phyloP scores from a whole-genome alignment of 2,329 filamentous ascomycete genomes.

The Coleophoma crateriformis region DNA sequence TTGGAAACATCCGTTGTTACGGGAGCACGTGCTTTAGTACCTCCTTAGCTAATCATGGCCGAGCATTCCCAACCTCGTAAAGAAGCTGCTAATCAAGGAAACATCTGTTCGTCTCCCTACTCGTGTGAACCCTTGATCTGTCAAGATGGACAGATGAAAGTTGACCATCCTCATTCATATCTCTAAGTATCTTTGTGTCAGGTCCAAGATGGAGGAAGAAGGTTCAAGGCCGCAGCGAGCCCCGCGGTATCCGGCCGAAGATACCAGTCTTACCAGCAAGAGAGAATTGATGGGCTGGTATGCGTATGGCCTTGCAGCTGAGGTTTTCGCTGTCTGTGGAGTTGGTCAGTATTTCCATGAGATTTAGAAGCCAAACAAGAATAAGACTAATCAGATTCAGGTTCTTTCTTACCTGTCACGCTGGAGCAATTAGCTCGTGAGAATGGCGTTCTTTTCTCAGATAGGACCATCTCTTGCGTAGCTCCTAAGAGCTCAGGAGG shows the following conservation, averaged over 20 bases:
- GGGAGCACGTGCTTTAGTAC: too few species aligned
- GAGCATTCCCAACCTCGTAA: too few species aligned
- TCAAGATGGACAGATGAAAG: too few species aligned
- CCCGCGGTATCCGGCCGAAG: conserved; percentile 71
- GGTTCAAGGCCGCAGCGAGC: conserved; percentile 48
- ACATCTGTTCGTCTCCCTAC: too few species aligned
- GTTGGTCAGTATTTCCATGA: conserved; percentile 50
- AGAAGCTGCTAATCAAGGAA: too few species aligned
- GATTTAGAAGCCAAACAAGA: too few species aligned
- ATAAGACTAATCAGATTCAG: conserved; percentile 33
- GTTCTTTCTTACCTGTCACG: conserved; percentile 89
- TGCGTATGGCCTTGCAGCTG: conserved; percentile 88
- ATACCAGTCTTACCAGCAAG: conserved; percentile 73
- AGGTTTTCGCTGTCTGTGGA: conserved; percentile 91
- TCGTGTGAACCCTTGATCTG: too few species aligned
- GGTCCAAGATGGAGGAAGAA: conserved; percentile 41
- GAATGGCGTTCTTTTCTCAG: conserved; percentile 76
- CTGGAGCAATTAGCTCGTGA: conserved; percentile 88
- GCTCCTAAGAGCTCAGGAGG: conserved; percentile 27
- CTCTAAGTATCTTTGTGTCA: too few species aligned
- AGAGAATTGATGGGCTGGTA: conserved; percentile 93
- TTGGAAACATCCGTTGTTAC: too few species aligned
- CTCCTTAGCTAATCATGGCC: too few species aligned
- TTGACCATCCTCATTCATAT: too few species aligned
- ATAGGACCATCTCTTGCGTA: conserved; percentile 70